These are phyloP conservation scores for Heimioporus punctisporus DNA, from an alignment of 1,284 basidiomycete genomes.

Conservation along the genomic window DNA sequence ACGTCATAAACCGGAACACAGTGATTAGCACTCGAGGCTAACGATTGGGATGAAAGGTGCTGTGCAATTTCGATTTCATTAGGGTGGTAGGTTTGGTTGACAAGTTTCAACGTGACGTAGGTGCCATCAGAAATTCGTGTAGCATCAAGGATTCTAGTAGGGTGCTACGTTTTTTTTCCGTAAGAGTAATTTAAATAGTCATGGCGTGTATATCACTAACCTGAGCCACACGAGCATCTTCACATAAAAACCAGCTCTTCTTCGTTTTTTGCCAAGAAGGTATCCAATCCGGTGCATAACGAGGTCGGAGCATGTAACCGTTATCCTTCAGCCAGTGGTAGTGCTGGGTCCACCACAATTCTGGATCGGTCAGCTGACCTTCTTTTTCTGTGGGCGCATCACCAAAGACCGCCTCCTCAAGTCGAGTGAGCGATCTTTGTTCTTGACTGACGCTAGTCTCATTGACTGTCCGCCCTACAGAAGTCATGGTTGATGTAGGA, in stretches of 20 bases:
- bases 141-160: conserved; percentile 32
- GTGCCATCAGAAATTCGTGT: conserved; percentile 30
- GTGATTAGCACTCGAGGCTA: conserved; percentile 29
- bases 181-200: not conserved
- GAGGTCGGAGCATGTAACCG: conserved; percentile 38
- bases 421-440: not conserved
- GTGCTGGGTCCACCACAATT: conserved; percentile 32
- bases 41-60: conserved; percentile 4
- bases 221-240: conserved; percentile 21
- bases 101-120: conserved; percentile 33
- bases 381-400: not conserved
- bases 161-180: conserved; percentile 4
- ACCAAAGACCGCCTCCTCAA: not conserved
- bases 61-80: conserved; percentile 28
- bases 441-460: not conserved
- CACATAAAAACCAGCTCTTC: conserved; percentile 14
- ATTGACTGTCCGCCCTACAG: not conserved
- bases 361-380: conserved; percentile 4
- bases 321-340: conserved; percentile 32
- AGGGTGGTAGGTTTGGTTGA: conserved; percentile 15
- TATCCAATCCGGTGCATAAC: conserved; percentile 38
- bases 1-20: conserved; percentile 37
- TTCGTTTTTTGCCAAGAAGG: conserved; percentile 35
- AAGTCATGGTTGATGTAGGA: not conserved
- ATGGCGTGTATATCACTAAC: not conserved